Percentiles rank a stretch among this genome's conserved stretches.
Evolutionary conservation across 441 rosid species (phyloP).

Genomic region (Erodium texanum): DNA sequence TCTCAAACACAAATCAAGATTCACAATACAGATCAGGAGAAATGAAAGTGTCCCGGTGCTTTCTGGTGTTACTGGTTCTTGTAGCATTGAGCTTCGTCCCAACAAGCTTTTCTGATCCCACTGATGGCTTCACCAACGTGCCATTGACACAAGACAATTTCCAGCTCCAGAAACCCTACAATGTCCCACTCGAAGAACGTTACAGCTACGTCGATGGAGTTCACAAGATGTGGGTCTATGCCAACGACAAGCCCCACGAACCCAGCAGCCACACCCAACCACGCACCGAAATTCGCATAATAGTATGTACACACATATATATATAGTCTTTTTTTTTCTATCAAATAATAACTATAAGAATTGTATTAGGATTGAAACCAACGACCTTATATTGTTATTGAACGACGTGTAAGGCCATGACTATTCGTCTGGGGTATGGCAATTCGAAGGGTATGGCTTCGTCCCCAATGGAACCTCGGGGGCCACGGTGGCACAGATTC

Average conservation of each 20-base stretch:
- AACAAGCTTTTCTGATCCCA: conserved; percentile 28
- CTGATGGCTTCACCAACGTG: conserved; percentile 23
- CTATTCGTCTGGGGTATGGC: conserved; percentile 26
- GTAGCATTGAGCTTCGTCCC: background rate
- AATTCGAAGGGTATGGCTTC: conserved; percentile 23
- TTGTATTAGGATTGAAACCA: too few species aligned
- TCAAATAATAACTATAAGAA: too few species aligned
- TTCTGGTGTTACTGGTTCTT: background rate
- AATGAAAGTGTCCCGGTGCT: background rate
- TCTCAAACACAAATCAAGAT: background rate
- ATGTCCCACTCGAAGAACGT: conserved; percentile 23
- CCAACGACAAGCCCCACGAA: conserved; percentile 34
- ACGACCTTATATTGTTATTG: too few species aligned
- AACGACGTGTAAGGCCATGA: conserved; percentile 19
- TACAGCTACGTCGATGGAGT: conserved; percentile 26
- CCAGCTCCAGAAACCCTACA: conserved; percentile 30
- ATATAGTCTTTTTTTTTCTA: too few species aligned
- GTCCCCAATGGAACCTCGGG: conserved; percentile 27
- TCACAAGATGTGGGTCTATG: conserved; percentile 29
- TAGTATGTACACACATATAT: conserved; percentile 11
- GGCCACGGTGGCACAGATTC: conserved; percentile 19
- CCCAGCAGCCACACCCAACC: conserved; percentile 30
- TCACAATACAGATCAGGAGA: background rate
- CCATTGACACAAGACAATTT: conserved; percentile 27
- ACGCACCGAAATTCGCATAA: conserved; percentile 32